Conservation (phyloP, 768 basidiomycete species). For the Mycena filopes region DNA sequence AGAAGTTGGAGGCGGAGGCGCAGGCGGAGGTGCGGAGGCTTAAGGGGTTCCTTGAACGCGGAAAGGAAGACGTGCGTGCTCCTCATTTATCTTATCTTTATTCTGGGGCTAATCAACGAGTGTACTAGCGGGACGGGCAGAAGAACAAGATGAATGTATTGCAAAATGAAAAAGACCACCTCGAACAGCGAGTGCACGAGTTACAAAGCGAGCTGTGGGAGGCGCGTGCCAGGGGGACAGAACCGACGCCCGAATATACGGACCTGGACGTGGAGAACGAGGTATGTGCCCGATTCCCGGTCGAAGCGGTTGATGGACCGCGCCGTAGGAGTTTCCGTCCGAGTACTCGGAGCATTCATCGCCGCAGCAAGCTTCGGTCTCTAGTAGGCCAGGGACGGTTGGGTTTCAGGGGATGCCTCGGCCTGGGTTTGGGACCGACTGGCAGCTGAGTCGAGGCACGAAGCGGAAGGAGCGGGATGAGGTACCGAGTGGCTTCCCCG, state of each 20-base stretch:
- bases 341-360: slow-evolving; percentile 3
- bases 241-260: not conserved
- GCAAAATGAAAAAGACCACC: slow-evolving; percentile 29
- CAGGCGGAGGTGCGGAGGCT: slow-evolving; percentile 43
- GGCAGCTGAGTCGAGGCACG: slow-evolving; percentile 43
- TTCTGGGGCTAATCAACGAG: slow-evolving; percentile 3
- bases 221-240: not conserved
- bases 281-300: not conserved
- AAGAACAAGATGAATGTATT: slow-evolving; percentile 38
- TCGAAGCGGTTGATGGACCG: not conserved
- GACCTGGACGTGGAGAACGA: slow-evolving; percentile 21
- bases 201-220: slow-evolving; percentile 24
- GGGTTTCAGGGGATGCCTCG: slow-evolving; percentile 51
- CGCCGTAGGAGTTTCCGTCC: slow-evolving; percentile 21
- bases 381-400: not conserved
- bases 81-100: not conserved
- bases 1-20: slow-evolving; percentile 40
- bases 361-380: not conserved
- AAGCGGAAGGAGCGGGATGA: slow-evolving; percentile 25
- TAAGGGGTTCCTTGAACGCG: slow-evolving; percentile 44
- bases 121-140: slow-evolving; percentile 36
- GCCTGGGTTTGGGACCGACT: slow-evolving; percentile 50
- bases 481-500: slow-evolving; percentile 39
- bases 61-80: slow-evolving; percentile 40
- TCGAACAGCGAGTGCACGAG: slow-evolving; percentile 31